phyloP scores from a whole-genome alignment of 2,329 filamentous ascomycete species.

The Aspergillus terreus region DNA sequence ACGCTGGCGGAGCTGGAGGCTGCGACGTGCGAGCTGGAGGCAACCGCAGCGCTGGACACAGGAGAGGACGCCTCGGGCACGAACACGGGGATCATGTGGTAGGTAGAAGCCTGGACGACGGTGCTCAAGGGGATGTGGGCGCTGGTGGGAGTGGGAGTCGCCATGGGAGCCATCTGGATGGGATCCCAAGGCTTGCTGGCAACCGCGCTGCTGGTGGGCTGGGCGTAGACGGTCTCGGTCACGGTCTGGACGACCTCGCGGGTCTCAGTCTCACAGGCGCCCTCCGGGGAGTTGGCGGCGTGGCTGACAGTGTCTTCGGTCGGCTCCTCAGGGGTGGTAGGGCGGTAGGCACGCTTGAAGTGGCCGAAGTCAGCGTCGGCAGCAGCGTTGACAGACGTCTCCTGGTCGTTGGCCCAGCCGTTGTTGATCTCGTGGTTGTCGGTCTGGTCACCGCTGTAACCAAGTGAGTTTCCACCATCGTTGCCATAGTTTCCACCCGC shows the following conservation, averaged over 20 bases:
- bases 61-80: slow-evolving; percentile 13
- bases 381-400: background rate
- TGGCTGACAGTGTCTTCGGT: background rate
- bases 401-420: background rate
- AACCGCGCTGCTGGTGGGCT: background rate
- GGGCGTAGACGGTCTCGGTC: slow-evolving; percentile 14
- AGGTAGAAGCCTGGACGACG: slow-evolving; percentile 10
- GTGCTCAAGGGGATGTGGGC: background rate
- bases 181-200: background rate
- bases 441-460: no score
- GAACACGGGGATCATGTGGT: slow-evolving; percentile 25
- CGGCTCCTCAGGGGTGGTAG: background rate
- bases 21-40: slow-evolving; percentile 15
- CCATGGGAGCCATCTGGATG: background rate
- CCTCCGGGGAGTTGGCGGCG: background rate
- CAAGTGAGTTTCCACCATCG: no score
- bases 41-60: background rate
- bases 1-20: slow-evolving; percentile 31
- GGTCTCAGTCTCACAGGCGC: slow-evolving; percentile 15
- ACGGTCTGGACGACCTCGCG: slow-evolving; percentile 26
- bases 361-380: background rate
- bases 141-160: background rate
- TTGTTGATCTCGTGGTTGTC: background rate
- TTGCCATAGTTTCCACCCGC: no score
- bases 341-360: background rate